Conservation (phyloP, 768 basidiomycete genomes). For the Leccinum imitatum region DNA sequence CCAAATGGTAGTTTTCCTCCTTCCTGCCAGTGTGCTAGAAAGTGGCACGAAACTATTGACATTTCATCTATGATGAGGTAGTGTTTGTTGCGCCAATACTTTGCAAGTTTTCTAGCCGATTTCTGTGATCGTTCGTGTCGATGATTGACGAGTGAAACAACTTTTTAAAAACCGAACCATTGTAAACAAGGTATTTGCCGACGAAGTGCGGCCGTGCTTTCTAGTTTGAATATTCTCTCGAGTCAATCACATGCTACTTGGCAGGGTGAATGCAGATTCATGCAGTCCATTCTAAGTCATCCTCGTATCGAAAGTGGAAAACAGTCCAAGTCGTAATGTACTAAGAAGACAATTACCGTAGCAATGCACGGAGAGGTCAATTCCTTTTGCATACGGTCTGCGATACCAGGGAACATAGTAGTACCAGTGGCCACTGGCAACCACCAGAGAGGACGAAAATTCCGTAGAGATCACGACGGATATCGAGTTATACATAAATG, state of each 20-base stretch:
- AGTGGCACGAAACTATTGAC: no score
- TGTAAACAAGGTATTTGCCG: no score
- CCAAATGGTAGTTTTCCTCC: no score
- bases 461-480: slow-evolving; percentile 36
- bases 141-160: no score
- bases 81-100: no score
- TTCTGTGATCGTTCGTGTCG: no score
- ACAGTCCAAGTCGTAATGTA: slow-evolving; percentile 22
- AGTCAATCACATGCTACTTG: background rate
- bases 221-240: background rate
- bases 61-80: no score
- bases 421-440: slow-evolving; percentile 40
- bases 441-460: slow-evolving; percentile 58
- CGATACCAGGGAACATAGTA: slow-evolving; percentile 96
- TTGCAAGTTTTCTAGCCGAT: no score
- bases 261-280: background rate
- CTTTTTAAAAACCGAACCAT: no score
- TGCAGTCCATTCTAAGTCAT: background rate
- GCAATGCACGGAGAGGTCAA: slow-evolving; percentile 52
- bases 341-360: slow-evolving; percentile 14
- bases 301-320: slow-evolving; percentile 4
- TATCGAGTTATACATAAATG: slow-evolving; percentile 59
- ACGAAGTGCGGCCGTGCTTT: no score
- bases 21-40: no score
- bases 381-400: slow-evolving; percentile 96